Evolutionary conservation across 2,329 filamentous ascomycete genomes (phyloP), one percentile per base, ranked within the genome.

Genomic region (Hymenoscyphus fraxineus): DNA sequence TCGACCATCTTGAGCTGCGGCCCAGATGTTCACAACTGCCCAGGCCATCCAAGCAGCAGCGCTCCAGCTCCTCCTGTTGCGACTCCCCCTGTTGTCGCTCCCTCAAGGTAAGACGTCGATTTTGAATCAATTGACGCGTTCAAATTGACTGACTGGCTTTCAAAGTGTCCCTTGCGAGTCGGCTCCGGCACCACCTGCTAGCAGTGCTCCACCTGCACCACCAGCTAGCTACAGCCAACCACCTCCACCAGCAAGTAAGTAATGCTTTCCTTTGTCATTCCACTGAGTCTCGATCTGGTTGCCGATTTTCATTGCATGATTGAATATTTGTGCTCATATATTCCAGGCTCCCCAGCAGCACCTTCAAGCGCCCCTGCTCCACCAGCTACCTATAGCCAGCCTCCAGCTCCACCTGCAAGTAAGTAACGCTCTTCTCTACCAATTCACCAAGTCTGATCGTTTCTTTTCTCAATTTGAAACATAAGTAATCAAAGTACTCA

Each of bases 1-100:
- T 61, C 60, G 9, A 61, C 60, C n/a, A 56, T 61, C 32, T 32
- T 56, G 27, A 32, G 40, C 32, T 61, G 60, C 51, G 47, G 35
- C 22, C 51, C 51, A 3, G 32, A 40, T 10, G 47, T 56, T 10
- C 39, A 32, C 16, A 35, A 31, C 19, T 61, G 60, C 35, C 51
- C 47, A 22, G 51, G 27, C 10, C 60, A 57, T n/a, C 35, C 22
- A 22, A 54, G 16, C 31, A 61, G 15, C 35, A 32, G 31, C n/a
- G 19, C 10, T 60, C 19, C 38, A 2, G 47, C 13, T 31, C 39
- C 32, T 40, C 44, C 60, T 41, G 55, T 31, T 16, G 31, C 3
- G 1, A 57, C 55, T 6, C 7, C 31, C 5, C n/a, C 55, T 9
- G 55, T 35, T 31, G 47, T 54, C 47, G 22, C 47, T 54, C n/a